Evolutionary conservation across 2,329 filamentous ascomycete species (phyloP), one percentile per base, ranked within the genome.

Genomic region (Stachybotrys chlorohalonatus): DNA sequence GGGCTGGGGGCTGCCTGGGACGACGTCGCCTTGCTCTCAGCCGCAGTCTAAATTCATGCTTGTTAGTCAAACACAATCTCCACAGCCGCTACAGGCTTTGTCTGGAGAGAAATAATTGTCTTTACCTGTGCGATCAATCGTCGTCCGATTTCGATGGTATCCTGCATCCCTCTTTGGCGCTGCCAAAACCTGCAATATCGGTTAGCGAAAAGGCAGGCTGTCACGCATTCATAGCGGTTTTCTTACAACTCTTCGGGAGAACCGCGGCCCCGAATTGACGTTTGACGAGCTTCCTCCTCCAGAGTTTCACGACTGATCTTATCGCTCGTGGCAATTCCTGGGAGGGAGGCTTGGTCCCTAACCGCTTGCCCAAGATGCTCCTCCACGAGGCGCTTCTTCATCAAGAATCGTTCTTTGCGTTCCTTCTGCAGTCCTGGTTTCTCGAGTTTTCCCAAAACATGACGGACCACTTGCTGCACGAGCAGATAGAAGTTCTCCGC

Each of bases 401-500:
- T 84, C 51, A 87, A 70, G 70, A 87, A 97, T 24, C 90, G 81
- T 67, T 96, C 89, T 4, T 84, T 84, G 13, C 88, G 82, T 71
- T 95, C 92, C 69, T 90, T 91, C 63, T 95, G 89, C 55, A 92
- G 76, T 1, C 91, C 92, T 0, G 90, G 89, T 50, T 87, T 92
- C 63, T 97, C 92, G 53, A 96, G 74, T 68, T 91, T 94, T 56
- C 77, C 78, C 62, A 99, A 82, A 5, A 85, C 84, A 53, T 84
- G 81, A 47, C 86, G 83, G 5, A 96, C 87, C 1, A 78, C 80
- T 57, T 86, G 79, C 63, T 92, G 86, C 2, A 89, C 80, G 2
- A 85, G 75, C n/a, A 99, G 82, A 68, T 95, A 97, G 15, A 92
- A 73, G 67, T 99, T 93, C 68, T 99, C 94, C 0, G 90, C 85